phyloP scores from a whole-genome alignment of 257 asterid species.

The Eucommia ulmoides region DNA sequence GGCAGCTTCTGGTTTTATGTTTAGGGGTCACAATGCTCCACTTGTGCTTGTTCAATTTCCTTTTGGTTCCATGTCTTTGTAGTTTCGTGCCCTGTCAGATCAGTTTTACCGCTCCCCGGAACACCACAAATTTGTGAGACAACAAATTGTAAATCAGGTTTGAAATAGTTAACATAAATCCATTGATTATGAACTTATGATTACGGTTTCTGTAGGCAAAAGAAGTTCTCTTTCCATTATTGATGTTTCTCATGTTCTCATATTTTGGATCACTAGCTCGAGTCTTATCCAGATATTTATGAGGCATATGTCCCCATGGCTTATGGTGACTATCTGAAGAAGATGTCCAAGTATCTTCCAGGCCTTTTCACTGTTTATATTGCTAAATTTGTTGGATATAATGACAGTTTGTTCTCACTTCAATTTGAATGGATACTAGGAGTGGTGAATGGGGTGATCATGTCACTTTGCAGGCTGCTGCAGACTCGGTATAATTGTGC shows the following conservation, averaged over 20 bases:
- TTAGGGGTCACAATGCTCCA: too few species aligned
- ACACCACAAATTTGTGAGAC: slow-evolving; percentile 87
- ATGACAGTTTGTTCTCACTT: slow-evolving; percentile 14
- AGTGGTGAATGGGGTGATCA: slow-evolving; percentile 98
- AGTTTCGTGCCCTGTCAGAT: slow-evolving; percentile 94
- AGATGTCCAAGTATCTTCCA: slow-evolving; percentile 72
- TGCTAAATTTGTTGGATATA: slow-evolving; percentile 12
- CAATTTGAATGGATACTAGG: slow-evolving; percentile 26
- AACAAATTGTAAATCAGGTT: slow-evolving; percentile 89
- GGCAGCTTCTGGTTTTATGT: too few species aligned
- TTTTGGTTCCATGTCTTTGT: too few species aligned
- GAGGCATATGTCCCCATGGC: slow-evolving; percentile 97
- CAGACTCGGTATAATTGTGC: slow-evolving; percentile 55
- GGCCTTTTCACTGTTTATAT: slow-evolving; percentile 8
- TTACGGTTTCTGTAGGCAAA: background rate
- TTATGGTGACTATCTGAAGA: slow-evolving; percentile 54
- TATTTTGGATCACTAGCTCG: slow-evolving; percentile 47
- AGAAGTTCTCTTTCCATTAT: slow-evolving; percentile 7
- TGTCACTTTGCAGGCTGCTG: slow-evolving; percentile 96
- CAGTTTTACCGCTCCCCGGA: slow-evolving; percentile 88
- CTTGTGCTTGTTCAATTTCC: too few species aligned
- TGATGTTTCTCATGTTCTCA: slow-evolving; percentile 11
- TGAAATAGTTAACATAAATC: slow-evolving; percentile 1
- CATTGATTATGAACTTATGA: background rate
- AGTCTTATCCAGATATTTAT: slow-evolving; percentile 61